Base-by-base conservation (phyloP, 441 rosid genomes). In the Isatis lusitanica region DNA sequence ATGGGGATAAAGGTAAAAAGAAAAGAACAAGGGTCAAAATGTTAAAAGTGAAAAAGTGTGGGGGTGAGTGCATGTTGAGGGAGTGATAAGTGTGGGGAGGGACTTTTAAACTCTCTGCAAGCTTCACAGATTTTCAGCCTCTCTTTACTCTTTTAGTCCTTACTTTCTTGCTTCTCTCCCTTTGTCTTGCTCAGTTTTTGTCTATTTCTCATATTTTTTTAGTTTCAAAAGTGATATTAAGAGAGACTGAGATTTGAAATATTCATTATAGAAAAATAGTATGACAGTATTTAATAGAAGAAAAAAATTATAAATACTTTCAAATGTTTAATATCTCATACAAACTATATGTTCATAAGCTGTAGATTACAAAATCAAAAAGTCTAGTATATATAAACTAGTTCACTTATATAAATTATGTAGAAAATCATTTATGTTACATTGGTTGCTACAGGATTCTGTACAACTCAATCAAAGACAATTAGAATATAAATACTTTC, bases 111-210 rank as follows among this genome's bases (percentile, higher is more conserved):
- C 21, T 73, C 35, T 11, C 65, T 39, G 40, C 46, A 30, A 62
- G 33, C 67, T 72, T 63, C 75, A 71, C 36, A 51, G 10, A 28
- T 40, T 70, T 52, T 42, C 44, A 63, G 12, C 28, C 15, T 53
- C 63, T 63, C 38, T 55, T 64, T 55, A 24, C 71, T 33, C 30
- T 43, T 26, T 43, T 63, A 26, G n/a, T 40, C 48, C 77, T 73
- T 58, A 57, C 52, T 73, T 56, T 73, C 42, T 56, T 65, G 64
- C 48, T 55, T 46, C 47, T 56, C 7, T 52, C 33, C 24, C 21
- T 60, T 55, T 43, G 11, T n/a, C 12, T 46, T 26, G 6, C 38
- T 24, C 48, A 39, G 11, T 70, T 63, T 63, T 60, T 43, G 18
- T 12, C 44, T 4, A n/a, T 56, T 13, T 46, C 3, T 18, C 8